A percentile compares a stretch with the other conserved stretches of the same genome.
phyloP scores from a whole-genome alignment of 805 yeast species.

The Wickerhamiella bombiphila region DNA sequence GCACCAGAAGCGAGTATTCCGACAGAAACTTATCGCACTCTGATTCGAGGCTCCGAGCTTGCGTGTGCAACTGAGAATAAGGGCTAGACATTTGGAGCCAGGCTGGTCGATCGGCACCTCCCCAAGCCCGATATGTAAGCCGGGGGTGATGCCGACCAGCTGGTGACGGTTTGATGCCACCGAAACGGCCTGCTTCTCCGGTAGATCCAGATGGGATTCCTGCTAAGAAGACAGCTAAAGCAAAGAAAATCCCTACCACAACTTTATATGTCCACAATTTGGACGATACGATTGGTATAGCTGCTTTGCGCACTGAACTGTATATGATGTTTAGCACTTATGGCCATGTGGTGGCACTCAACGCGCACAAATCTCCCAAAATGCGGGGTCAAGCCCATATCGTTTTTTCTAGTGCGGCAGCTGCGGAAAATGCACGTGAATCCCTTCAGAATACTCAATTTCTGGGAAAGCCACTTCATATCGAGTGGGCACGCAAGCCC shows the following conservation, averaged over 20 bases:
- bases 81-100: too few species aligned
- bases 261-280: slow-evolving; percentile 28
- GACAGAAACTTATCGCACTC: slow-evolving; percentile 44
- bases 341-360: slow-evolving; percentile 25
- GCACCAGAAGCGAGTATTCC: slow-evolving; percentile 40
- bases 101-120: too few species aligned
- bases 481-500: slow-evolving; percentile 22
- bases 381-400: slow-evolving; percentile 33
- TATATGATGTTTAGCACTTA: slow-evolving; percentile 27
- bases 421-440: slow-evolving; percentile 23
- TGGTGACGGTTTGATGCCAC: too few species aligned
- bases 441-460: slow-evolving; percentile 21
- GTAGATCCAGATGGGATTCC: not conserved
- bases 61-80: too few species aligned
- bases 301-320: slow-evolving; percentile 23
- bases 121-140: too few species aligned
- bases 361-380: slow-evolving; percentile 24
- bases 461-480: slow-evolving; percentile 24
- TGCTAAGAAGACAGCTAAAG: not conserved
- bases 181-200: slow-evolving; percentile 1
- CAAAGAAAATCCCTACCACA: slow-evolving; percentile 3
- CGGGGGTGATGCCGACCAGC: too few species aligned
- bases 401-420: slow-evolving; percentile 20
- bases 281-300: slow-evolving; percentile 24
- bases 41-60: slow-evolving; percentile 39